Base-by-base conservation (phyloP, 306 rosid species). In the Psophocarpus tetragonolobus region DNA sequence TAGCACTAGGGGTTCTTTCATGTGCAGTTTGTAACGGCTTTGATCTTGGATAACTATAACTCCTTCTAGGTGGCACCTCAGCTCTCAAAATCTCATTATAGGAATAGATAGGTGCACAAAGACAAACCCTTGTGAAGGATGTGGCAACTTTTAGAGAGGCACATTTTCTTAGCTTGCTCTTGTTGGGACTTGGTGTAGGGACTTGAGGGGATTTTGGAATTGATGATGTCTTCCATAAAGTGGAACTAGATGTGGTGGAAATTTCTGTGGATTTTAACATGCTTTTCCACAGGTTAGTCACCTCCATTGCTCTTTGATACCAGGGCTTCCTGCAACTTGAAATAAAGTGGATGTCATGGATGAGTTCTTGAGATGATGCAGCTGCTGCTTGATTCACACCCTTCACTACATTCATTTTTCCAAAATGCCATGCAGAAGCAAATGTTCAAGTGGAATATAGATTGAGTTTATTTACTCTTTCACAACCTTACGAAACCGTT, bases 61-160 rank as follows among this genome's bases (percentile, higher is more conserved):
- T 95, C 74, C 98, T 87, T 68, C 98, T 84, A 12, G 97, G 93
- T 3, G 97, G 96, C 3, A 89, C 85, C 32, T 94, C 96, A 3
- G 90, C 82, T 48, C 90, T 85, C 65, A 90, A 89, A 1, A 89
- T 87, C 73, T 92, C 97, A 56, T 87, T 90, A 83, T 94, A 92
- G 32, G 98, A 90, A 69, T 91, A 95, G 10, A 95, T 91, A 1
- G 98, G 97, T 27, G 93, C 98, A 82, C 98, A 95, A 1, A 95
- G 93, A 72, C 98, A 95, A 0, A 95, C 98, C 81, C 98, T 87
- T 26, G 96, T 95, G 27, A 95, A 84, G 4, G 97, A 88, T 1
- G 91, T 88, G 5, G 98, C 97, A 13, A 82, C 87, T 84, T 91
- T 95, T 6, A 95, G 85, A 58, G 98, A 95, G 3, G 88, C 80